These are phyloP conservation scores for Carex scoparia DNA, from an alignment of 176 grass and related monocot species.

Conservation along the genomic window DNA sequence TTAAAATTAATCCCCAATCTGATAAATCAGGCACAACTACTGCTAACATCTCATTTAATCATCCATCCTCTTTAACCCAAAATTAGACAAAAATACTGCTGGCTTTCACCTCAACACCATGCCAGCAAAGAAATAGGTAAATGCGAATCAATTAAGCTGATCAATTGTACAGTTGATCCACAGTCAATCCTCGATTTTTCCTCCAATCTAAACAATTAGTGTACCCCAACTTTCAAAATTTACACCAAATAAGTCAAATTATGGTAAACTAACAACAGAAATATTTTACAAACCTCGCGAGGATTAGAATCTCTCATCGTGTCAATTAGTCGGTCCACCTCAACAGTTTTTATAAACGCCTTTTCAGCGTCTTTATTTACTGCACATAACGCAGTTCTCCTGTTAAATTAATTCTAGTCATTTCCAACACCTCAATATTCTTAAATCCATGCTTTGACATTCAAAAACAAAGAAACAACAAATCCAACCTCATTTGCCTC, in stretches of 20 bases:
- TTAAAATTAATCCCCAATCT: not conserved
- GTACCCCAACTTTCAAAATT: not conserved
- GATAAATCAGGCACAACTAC: not conserved
- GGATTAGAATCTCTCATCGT: slow-evolving; percentile 31
- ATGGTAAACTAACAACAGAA: not conserved
- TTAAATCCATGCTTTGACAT: not conserved
- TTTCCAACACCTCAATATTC: not conserved
- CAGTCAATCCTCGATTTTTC: not conserved
- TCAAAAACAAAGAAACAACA: not conserved
- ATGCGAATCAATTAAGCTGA: not conserved
- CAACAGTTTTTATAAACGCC: slow-evolving; percentile 77
- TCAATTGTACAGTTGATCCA: not conserved
- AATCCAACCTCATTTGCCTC: not conserved
- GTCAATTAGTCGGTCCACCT: slow-evolving; percentile 76
- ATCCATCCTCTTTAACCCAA: not conserved
- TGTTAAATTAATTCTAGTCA: slow-evolving; percentile 33
- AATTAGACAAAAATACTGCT: not conserved
- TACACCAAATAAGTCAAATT: not conserved
- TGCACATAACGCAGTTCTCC: slow-evolving; percentile 49
- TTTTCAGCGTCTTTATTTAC: slow-evolving; percentile 55
- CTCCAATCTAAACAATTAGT: not conserved
- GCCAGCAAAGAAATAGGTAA: not conserved
- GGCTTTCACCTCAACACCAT: not conserved
- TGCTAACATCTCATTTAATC: not conserved
- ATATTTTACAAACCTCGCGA: slow-evolving; percentile 31